Base-by-base conservation (phyloP, 2,329 filamentous ascomycete species). In the Calonectria ilicicola region DNA sequence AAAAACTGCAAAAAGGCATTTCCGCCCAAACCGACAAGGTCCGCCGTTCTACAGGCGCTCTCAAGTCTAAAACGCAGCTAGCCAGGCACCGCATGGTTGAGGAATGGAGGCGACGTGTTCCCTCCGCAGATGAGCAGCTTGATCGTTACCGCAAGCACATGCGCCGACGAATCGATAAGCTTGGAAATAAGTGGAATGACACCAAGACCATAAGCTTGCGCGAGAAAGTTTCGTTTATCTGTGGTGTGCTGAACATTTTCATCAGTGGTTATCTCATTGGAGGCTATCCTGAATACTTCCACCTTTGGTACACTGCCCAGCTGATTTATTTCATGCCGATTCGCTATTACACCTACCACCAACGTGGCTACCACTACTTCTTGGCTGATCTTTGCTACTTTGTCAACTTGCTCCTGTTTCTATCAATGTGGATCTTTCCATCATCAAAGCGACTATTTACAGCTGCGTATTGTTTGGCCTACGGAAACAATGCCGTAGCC, bases 381-480 rank as follows among this genome's bases (percentile, higher is more conserved):
- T 88, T 98, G 32, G 96, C 96, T 44, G 97, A 99, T 84, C 91
- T 99, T 56, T 99, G 97, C 87, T 99, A 99, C 86, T 99, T 98
- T 81, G 95, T 98, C 89, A 99, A 99, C 84, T 86, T 98, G 40
- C 89, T 99, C 67, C 87, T 94, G 38, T 87, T 96, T 75, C 86
- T 97, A 72, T 94, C 92, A 78, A 91, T 99, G 64, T 99, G 96
- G 96, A 88, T 94, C 40, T 98, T 98, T 80, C 97, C 97, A 0
- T 86, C 90, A 65, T 98, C 96, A 15, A 98, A 98, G 84, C 92
- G 96, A 53, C 89, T 99, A 19, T 96, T 99, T 83, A 97, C 97
- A 76, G 93, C 95, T 77, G 93, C 95, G 1, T 99, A 96, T 84
- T 98, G 97, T 80, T 88, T 99, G 40, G 94, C 96, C 12, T 97